phyloP scores from a whole-genome alignment of 306 rosid genomes.

The Coriaria nepalensis region DNA sequence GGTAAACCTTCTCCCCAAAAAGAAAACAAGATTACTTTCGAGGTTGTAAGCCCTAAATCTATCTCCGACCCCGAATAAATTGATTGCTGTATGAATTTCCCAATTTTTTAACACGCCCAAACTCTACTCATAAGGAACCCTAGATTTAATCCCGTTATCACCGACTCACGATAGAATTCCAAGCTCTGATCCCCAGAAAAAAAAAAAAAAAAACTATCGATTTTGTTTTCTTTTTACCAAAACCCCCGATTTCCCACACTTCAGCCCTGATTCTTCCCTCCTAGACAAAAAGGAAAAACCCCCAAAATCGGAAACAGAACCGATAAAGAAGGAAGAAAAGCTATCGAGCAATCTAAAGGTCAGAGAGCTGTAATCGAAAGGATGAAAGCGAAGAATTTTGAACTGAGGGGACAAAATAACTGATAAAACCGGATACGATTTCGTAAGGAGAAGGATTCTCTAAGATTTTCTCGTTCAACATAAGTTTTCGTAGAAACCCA shows the following conservation, averaged over 20 bases:
- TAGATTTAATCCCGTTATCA: neutral
- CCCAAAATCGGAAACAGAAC: too few relatives aligned
- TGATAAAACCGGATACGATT: conserved; percentile 22
- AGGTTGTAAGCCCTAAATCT: neutral
- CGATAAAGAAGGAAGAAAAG: neutral
- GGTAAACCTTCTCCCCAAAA: neutral
- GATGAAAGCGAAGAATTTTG: conserved; percentile 20
- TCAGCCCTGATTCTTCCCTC: too few relatives aligned
- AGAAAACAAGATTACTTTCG: neutral
- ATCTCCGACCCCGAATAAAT: conserved; percentile 9
- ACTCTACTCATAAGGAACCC: neutral
- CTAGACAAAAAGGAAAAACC: too few relatives aligned
- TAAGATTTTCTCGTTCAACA: conserved; percentile 13
- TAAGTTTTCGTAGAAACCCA: conserved; percentile 43
- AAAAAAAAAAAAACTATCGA: conserved; percentile 10
- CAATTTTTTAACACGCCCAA: neutral
- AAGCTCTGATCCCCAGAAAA: conserved; percentile 9
- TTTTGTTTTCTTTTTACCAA: conserved; percentile 5
- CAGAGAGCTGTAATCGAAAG: conserved; percentile 3
- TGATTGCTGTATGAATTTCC: too few relatives aligned
- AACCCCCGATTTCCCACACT: neutral
- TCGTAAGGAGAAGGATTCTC: conserved; percentile 39
- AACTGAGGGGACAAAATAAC: neutral
- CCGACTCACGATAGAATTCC: conserved; percentile 18
- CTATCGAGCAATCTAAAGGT: conserved; percentile 4